Evolutionary conservation across 176 grass and related monocot species (phyloP).

Genomic region (Oryza longistaminata): DNA sequence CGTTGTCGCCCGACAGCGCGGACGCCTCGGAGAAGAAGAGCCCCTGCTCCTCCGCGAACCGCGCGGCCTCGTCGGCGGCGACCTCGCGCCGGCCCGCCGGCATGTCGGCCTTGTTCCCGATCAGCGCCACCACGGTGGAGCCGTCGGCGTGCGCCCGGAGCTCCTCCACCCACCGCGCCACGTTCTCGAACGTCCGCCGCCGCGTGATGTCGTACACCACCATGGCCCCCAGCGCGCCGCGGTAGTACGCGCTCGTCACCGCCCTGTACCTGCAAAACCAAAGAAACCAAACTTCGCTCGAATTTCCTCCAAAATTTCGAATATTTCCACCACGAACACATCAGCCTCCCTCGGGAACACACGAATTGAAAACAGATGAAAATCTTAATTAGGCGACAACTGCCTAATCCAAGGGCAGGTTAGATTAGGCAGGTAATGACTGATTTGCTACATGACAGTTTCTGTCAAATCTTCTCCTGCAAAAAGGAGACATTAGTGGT

Average conservation of each 20-base stretch:
- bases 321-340: neutral
- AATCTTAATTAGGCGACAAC: neutral
- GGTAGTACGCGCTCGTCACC: constrained; percentile 79
- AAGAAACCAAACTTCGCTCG: neutral
- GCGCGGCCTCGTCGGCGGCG: constrained; percentile 51
- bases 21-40: constrained; percentile 81
- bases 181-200: constrained; percentile 65
- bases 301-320: neutral
- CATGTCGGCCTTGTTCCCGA: constrained; percentile 77
- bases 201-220: constrained; percentile 75
- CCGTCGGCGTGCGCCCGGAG: constrained; percentile 67
- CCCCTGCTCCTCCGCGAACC: constrained; percentile 63
- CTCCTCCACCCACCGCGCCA: constrained; percentile 68
- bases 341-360: neutral
- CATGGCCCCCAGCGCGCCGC: constrained; percentile 76
- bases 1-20: constrained; percentile 62
- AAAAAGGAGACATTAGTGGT: constrained; percentile 12
- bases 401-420: neutral
- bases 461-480: neutral
- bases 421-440: neutral
- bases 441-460: neutral
- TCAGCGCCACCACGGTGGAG: constrained; percentile 63
- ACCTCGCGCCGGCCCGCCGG: constrained; percentile 48
- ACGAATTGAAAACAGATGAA: neutral
- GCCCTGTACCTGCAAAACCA: constrained; percentile 54